phyloP scores from a whole-genome alignment of 257 asterid genomes.

The Coffea canephora region DNA sequence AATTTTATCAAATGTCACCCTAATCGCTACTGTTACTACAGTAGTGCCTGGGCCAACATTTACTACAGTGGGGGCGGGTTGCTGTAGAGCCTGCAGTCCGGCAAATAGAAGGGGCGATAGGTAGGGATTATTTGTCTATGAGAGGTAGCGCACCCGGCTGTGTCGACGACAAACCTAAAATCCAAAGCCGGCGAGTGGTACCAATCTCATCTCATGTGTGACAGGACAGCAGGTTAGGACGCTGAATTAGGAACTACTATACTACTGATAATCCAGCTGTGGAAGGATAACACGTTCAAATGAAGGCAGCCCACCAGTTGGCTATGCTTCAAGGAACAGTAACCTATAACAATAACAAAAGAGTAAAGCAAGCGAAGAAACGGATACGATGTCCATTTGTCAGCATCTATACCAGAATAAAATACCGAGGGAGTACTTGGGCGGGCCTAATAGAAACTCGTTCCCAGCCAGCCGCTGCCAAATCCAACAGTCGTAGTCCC shows the following conservation, averaged over 20 bases:
- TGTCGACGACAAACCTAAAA: too few relatives aligned
- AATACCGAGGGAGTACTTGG: background rate
- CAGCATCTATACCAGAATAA: background rate
- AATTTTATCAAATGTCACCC: too few relatives aligned
- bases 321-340: background rate
- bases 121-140: too few relatives aligned
- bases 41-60: too few relatives aligned
- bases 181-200: background rate
- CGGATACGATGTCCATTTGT: background rate
- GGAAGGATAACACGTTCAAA: background rate
- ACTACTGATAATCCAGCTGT: background rate
- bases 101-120: too few relatives aligned
- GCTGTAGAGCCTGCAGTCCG: too few relatives aligned
- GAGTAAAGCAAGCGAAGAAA: background rate
- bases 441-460: background rate
- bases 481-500: background rate
- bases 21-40: too few relatives aligned
- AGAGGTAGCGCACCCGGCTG: too few relatives aligned
- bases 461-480: background rate
- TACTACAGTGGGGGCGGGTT: too few relatives aligned
- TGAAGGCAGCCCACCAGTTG: background rate
- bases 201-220: background rate
- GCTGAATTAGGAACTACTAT: background rate
- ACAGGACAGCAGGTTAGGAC: too few relatives aligned
- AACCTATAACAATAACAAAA: too few relatives aligned